phyloP scores from a whole-genome alignment of 306 rosid genomes.

The Lupinus albus region DNA sequence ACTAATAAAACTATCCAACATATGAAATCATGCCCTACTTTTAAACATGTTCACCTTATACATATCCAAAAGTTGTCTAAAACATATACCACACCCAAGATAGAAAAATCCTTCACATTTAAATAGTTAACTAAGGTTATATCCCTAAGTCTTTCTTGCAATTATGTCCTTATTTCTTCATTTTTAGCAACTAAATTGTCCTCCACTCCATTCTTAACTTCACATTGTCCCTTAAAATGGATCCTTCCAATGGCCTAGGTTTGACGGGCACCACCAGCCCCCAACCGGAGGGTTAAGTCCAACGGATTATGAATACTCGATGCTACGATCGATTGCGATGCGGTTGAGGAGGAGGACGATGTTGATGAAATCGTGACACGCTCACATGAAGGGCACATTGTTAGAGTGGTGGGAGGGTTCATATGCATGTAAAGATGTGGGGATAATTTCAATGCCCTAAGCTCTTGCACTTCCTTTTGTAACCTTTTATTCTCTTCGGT shows the following conservation, averaged over 20 bases:
- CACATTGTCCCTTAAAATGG: neutral
- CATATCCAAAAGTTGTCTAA: constrained; percentile 33
- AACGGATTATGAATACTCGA: constrained; percentile 19
- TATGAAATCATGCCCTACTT: constrained; percentile 22
- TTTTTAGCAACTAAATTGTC: constrained; percentile 30
- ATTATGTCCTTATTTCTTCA: neutral
- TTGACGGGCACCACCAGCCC: constrained; percentile 34
- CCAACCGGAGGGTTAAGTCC: constrained; percentile 33
- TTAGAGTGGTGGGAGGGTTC: constrained; percentile 92
- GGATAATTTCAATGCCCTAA: constrained; percentile 69
- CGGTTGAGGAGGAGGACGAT: constrained; percentile 41
- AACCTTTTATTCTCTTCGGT: constrained; percentile 70
- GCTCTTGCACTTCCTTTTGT: constrained; percentile 82
- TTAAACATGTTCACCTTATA: constrained; percentile 3
- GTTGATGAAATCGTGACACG: constrained; percentile 54
- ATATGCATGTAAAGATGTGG: constrained; percentile 78
- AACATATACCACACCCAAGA: constrained; percentile 24
- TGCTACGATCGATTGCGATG: neutral
- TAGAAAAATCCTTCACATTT: constrained; percentile 27
- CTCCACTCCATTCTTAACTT: neutral
- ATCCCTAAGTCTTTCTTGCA: neutral
- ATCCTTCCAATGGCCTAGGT: constrained; percentile 50
- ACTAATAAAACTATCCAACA: constrained; percentile 23
- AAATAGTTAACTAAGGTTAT: constrained; percentile 8
- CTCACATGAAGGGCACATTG: constrained; percentile 85